Base-by-base conservation (phyloP, 2,329 filamentous ascomycete genomes). In the Colletotrichum spaethianum region DNA sequence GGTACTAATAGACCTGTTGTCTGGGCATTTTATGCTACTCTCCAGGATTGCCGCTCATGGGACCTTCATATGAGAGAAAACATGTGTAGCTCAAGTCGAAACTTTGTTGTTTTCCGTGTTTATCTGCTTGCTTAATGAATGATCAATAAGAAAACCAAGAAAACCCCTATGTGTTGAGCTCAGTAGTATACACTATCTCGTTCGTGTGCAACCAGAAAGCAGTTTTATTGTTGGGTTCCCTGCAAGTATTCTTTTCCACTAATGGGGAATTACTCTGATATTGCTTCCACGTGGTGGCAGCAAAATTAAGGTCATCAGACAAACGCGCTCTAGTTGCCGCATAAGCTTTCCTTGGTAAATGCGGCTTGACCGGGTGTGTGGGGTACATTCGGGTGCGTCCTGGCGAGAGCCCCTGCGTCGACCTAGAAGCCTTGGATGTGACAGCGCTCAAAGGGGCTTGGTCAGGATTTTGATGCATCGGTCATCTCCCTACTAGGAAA, bases 161-260 rank as follows among this genome's bases (percentile, higher is more conserved):
- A n/a, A n/a, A n/a, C n/a, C n/a, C n/a, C n/a, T n/a, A n/a, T n/a
- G n/a, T n/a, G n/a, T n/a, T n/a, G n/a, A n/a, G n/a, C n/a, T n/a
- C n/a, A n/a, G 33, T 11, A 36, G 11, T 9, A 36, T 5, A 11
- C 46, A 16, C 7, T 33, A 38, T 56, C 20, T 56, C 20, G 9
- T 23, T 14, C 9, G 18, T 20, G 8, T 38, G 20, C 53, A 56
- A 14, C 23, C 33, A 33, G 53, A 56, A 38, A 33, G 28, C 11
- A 16, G 16, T 14, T 7, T 18, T 3, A 23, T 28, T 23, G 38
- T 2, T 18, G 26, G 18, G 48, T 12, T 31, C 16, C 16, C 46
- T 44, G 31, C 20, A 23, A 6, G 28, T 8, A 23, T 1, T 23
- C 55, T 70, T 66, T 70, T 67, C 67, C 67, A 70, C 63, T 62